Evolutionary conservation across 1,284 basidiomycete genomes (phyloP).

Genomic region (Apiotrichum domesticum): DNA sequence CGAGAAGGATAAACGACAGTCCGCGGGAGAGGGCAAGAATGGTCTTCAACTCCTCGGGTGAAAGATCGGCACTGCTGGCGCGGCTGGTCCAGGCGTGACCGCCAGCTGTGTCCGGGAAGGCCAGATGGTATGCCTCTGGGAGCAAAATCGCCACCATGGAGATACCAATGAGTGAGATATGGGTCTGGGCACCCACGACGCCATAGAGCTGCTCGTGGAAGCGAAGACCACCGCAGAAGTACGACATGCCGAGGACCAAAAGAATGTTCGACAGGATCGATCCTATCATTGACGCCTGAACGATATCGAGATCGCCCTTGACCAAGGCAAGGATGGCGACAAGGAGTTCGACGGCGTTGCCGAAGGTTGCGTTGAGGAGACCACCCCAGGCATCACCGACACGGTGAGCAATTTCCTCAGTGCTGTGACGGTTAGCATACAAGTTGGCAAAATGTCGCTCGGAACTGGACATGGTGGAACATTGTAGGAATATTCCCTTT

Average conservation of each 20-base stretch:
- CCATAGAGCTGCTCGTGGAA: constrained; percentile 62
- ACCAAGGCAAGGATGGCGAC: constrained; percentile 68
- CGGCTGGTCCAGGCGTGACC: constrained; percentile 4
- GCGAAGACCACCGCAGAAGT: constrained; percentile 53
- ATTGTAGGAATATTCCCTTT: no score
- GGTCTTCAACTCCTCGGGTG: constrained; percentile 28
- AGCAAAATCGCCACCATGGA: constrained; percentile 66
- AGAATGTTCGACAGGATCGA: constrained; percentile 61
- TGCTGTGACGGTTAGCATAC: constrained; percentile 5
- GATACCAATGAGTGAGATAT: constrained; percentile 70
- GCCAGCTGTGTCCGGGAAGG: constrained; percentile 31
- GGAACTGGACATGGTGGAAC: neutral
- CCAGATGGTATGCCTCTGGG: constrained; percentile 60
- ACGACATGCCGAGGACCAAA: constrained; percentile 72
- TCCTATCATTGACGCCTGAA: constrained; percentile 65
- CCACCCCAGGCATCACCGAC: constrained; percentile 50
- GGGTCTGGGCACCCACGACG: constrained; percentile 67
- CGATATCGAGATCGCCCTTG: constrained; percentile 73
- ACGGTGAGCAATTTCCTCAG: constrained; percentile 28
- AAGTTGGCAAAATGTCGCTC: neutral
- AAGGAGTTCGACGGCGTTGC: constrained; percentile 51
- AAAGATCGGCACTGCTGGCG: neutral
- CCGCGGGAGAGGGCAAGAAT: constrained; percentile 51
- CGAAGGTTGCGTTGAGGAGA: constrained; percentile 49
- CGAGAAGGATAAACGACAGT: constrained; percentile 54